These are phyloP conservation scores for Dactylellina haptotyla DNA, from an alignment of 2,329 filamentous ascomycete genomes.

Conservation along the genomic window DNA sequence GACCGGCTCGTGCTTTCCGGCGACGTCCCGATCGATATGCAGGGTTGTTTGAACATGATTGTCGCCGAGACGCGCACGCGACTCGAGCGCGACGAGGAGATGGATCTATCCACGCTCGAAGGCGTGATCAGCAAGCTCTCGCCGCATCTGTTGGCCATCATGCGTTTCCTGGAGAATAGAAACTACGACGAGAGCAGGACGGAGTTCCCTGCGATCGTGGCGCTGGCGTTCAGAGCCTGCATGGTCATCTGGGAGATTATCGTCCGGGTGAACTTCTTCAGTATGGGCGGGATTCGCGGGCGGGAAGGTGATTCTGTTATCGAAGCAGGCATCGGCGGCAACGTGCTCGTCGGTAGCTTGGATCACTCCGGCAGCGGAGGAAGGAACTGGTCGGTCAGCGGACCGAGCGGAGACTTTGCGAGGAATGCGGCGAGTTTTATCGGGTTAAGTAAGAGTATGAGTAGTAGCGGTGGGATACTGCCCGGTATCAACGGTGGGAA, in stretches of 20 bases:
- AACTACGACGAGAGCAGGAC: constrained; percentile 55
- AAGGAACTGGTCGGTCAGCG: constrained; percentile 36
- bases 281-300: constrained; percentile 36
- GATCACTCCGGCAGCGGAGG: constrained; percentile 25
- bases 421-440: constrained; percentile 32
- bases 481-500: constrained; percentile 16
- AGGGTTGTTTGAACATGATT: constrained; percentile 56
- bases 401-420: constrained; percentile 15
- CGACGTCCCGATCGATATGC: constrained; percentile 57
- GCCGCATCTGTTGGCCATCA: constrained; percentile 56
- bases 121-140: constrained; percentile 49
- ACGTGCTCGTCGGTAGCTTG: constrained; percentile 39
- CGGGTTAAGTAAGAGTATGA: constrained; percentile 43
- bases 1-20: constrained; percentile 56
- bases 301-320: constrained; percentile 27
- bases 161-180: constrained; percentile 55
- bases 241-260: constrained; percentile 58
- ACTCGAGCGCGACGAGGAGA: constrained; percentile 44
- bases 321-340: constrained; percentile 28
- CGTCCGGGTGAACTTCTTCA: constrained; percentile 55
- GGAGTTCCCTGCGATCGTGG: constrained; percentile 57
- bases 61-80: constrained; percentile 54
- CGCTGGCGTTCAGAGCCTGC: constrained; percentile 57
- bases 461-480: constrained; percentile 29
- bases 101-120: constrained; percentile 40